These are phyloP conservation scores for Lachancea waltii DNA, from an alignment of 805 yeast genomes.

Conservation along the genomic window DNA sequence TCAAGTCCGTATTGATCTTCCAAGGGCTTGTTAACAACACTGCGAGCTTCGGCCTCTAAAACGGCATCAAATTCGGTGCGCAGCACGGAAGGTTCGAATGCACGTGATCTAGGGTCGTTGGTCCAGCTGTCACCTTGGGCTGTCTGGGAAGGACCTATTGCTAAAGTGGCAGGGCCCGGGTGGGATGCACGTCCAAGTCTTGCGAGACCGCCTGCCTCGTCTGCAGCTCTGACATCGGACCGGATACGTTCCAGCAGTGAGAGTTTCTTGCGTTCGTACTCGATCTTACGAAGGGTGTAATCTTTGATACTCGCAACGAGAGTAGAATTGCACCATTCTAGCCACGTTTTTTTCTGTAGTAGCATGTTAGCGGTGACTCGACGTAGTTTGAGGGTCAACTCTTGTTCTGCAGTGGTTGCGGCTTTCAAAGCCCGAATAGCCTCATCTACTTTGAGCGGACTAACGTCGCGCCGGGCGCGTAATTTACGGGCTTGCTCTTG, in stretches of 20 bases:
- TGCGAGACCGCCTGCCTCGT: conserved; percentile 72
- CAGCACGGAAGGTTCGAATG: conserved; percentile 15
- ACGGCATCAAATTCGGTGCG: conserved; percentile 25
- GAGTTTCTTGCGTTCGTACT: conserved; percentile 76
- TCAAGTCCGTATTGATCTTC: conserved; percentile 43
- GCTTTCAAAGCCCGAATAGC: conserved; percentile 74
- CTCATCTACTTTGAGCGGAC: conserved; percentile 85
- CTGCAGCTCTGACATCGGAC: conserved; percentile 66
- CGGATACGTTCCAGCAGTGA: conserved; percentile 66
- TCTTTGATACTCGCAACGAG: conserved; percentile 49
- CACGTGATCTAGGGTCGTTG: conserved; percentile 40
- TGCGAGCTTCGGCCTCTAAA: conserved; percentile 14
- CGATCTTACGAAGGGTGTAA: conserved; percentile 65
- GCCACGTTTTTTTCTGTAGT: conserved; percentile 50
- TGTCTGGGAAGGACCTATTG: conserved; percentile 37
- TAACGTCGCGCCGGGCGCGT: conserved; percentile 65
- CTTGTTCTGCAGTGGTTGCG: conserved; percentile 71
- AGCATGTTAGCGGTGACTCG: conserved; percentile 83
- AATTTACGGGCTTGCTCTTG: conserved; percentile 67
- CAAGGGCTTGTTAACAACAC: neutral
- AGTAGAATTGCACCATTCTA: conserved; percentile 51
- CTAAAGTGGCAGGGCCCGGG: conserved; percentile 11
- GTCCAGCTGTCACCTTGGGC: conserved; percentile 52
- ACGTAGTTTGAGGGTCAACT: conserved; percentile 67
- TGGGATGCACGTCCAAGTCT: conserved; percentile 54